Evolutionary conservation across 1,284 basidiomycete species (phyloP).

Genomic region (Cutaneotrichosporon sp.): DNA sequence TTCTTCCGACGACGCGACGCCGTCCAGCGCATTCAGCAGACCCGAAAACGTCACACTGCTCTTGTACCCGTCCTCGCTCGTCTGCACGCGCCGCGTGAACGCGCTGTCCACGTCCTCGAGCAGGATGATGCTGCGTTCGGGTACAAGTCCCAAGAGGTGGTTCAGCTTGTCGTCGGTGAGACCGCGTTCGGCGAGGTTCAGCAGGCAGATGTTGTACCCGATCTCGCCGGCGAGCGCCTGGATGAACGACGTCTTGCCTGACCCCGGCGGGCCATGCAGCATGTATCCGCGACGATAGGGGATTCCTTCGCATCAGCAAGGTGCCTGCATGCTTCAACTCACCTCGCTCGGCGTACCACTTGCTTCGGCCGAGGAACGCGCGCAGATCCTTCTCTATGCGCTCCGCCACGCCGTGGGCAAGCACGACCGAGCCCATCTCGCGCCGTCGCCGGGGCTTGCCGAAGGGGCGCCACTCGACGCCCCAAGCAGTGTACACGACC

Average conservation of each 20-base stretch:
- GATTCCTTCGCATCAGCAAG: constrained; percentile 62
- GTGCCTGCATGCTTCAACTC: constrained; percentile 25
- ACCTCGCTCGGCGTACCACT: constrained; percentile 98
- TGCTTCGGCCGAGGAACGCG: constrained; percentile 73
- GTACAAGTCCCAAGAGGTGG: constrained; percentile 85
- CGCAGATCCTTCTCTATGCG: constrained; percentile 72
- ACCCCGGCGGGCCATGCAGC: constrained; percentile 91
- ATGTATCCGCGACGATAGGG: constrained; percentile 96
- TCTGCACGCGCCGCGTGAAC: constrained; percentile 85
- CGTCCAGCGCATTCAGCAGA: constrained; percentile 93
- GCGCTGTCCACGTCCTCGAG: constrained; percentile 99
- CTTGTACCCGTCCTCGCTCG: constrained; percentile 87
- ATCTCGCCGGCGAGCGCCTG: constrained; percentile 90
- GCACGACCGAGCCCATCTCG: constrained; percentile 84
- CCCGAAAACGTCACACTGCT: constrained; percentile 96
- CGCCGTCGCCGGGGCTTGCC: constrained; percentile 85
- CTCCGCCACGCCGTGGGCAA: constrained; percentile 75
- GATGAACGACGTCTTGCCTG: constrained; percentile 97
- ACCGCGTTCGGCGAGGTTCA: constrained; percentile 94
- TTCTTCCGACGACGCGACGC: constrained; percentile 93
- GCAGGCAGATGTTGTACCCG: constrained; percentile 90
- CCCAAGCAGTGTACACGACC: constrained; percentile 94
- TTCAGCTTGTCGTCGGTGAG: constrained; percentile 95
- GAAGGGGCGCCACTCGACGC: constrained; percentile 92
- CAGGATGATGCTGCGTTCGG: constrained; percentile 84